Evolutionary conservation across 805 yeast genomes (phyloP).

Genomic region (Clavispora santaluciae): DNA sequence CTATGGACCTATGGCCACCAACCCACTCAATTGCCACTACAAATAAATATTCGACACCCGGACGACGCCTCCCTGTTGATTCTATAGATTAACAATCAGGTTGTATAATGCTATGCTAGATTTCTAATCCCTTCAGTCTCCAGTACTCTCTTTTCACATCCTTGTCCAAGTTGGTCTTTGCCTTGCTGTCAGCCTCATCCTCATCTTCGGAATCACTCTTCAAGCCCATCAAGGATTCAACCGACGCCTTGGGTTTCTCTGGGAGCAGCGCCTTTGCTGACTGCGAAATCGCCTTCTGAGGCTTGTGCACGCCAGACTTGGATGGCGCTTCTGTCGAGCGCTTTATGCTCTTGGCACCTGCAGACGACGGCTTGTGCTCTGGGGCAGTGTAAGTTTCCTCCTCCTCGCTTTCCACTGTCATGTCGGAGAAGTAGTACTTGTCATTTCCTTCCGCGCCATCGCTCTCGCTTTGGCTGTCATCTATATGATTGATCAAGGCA

Average conservation of each 20-base stretch:
- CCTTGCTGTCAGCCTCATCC: constrained; percentile 6
- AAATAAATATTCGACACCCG: too few species aligned
- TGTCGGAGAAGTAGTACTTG: constrained; percentile 40
- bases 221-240: constrained; percentile 21
- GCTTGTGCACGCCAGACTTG: too few species aligned
- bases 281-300: not conserved
- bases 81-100: too few species aligned
- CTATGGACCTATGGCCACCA: too few species aligned
- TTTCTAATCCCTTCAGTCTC: constrained; percentile 39
- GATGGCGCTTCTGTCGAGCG: not conserved
- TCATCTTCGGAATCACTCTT: constrained; percentile 16
- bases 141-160: constrained; percentile 36
- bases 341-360: not conserved
- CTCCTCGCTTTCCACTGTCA: constrained; percentile 35
- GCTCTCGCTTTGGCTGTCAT: constrained; percentile 22
- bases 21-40: too few species aligned
- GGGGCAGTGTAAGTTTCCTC: constrained; percentile 6
- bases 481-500: constrained; percentile 40
- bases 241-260: constrained; percentile 7
- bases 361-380: not conserved
- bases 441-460: constrained; percentile 36
- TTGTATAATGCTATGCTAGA: constrained; percentile 5
- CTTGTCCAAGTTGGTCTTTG: constrained; percentile 24
- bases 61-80: too few species aligned
- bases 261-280: not conserved